Evolutionary conservation across 768 basidiomycete genomes (phyloP).

Genomic region (Boletus rubroflammeus): DNA sequence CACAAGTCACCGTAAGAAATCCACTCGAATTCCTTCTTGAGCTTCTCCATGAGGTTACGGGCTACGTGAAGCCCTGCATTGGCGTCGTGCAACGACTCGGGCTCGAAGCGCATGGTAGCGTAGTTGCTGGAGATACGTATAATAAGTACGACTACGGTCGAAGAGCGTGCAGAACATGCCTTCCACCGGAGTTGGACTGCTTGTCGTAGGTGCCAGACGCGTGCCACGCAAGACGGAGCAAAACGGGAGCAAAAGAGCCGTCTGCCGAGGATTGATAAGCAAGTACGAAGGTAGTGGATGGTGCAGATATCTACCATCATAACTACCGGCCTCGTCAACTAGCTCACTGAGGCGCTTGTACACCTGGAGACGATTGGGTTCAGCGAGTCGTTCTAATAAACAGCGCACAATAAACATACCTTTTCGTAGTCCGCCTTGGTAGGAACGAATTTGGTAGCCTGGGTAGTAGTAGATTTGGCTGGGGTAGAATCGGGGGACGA

Average conservation of each 20-base stretch:
- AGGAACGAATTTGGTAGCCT: constrained; percentile 68
- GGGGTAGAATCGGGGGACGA: constrained; percentile 47
- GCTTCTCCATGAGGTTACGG: constrained; percentile 75
- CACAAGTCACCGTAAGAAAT: constrained; percentile 96
- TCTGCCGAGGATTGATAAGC: constrained; percentile 41
- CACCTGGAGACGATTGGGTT: constrained; percentile 45
- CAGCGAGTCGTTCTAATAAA: neutral
- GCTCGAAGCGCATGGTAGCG: constrained; percentile 96
- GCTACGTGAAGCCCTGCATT: constrained; percentile 83
- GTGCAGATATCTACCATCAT: constrained; percentile 64
- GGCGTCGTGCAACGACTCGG: constrained; percentile 80
- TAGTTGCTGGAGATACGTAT: constrained; percentile 65
- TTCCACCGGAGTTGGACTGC: constrained; percentile 71
- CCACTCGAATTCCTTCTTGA: constrained; percentile 89
- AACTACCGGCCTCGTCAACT: constrained; percentile 64
- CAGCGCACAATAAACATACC: constrained; percentile 35
- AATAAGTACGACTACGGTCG: neutral
- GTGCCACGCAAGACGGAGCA: constrained; percentile 93
- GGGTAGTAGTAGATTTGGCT: constrained; percentile 56
- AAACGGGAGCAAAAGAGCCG: constrained; percentile 83
- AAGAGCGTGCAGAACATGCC: constrained; percentile 39
- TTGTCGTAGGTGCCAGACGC: constrained; percentile 91
- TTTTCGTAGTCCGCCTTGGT: constrained; percentile 88
- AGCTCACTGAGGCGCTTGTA: constrained; percentile 85
- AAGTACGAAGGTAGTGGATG: neutral